Base-by-base conservation (phyloP, 352 stramenopile genomes). In the Phytophthora tubulina region DNA sequence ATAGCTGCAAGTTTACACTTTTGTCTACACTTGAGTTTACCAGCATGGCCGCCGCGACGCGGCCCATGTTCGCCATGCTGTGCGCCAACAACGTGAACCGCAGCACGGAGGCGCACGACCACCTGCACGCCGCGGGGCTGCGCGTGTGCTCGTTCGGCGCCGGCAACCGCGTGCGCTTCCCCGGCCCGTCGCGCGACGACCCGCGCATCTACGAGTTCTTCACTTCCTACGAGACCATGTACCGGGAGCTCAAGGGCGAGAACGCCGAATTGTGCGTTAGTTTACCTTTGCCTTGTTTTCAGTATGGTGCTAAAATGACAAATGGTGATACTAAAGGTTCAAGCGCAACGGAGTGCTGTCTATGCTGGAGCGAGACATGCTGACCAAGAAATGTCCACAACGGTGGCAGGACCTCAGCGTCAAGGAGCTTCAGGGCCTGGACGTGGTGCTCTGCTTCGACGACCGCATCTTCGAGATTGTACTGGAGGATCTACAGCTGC, bases 71-170 rank as follows among this genome's bases (percentile, higher is more conserved):
- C 64, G 84, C 87, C 33, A 95, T 97, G 85, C 72, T 96, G 30
- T 97, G 91, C 77, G 89, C 90, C 46, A 96, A 95, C 83, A 97
- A 97, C 78, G 91, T 97, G 56, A 97, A 97, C 72, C 87, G 91
- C 52, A 96, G 86, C 78, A 97, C 92, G 5, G 91, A 96, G 75
- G 91, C 91, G 21, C 91, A 97, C 56, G 89, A 96, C 67, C 85
- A 94, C 54, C 76, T 97, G 32, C 81, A 94, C 44, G 86, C 86
- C 0, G 87, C 81, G 14, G 90, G 90, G 0, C 73, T 97, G 32
- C 81, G 88, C 51, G 91, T 97, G 35, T 93, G 86, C 49, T 95
- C 84, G 32, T 96, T 95, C 53, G 91, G 91, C 56, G 88, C 89
- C 44, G 90, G 89, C 52, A 96, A 94, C 72, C 93, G 92, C 70